These are phyloP conservation scores for Mycena latifolia DNA, from an alignment of 768 basidiomycete genomes.

Conservation along the genomic window DNA sequence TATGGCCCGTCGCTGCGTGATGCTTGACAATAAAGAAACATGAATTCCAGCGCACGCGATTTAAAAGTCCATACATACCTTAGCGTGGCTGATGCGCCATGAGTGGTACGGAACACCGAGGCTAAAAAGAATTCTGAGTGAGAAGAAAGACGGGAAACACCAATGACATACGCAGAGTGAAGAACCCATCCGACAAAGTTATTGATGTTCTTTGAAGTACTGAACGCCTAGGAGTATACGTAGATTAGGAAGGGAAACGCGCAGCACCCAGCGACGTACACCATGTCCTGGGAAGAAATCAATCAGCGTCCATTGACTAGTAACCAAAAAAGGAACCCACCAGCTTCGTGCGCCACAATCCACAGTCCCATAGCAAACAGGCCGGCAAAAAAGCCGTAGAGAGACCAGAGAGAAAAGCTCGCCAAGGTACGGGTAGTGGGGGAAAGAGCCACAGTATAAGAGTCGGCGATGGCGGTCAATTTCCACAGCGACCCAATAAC, in stretches of 20 bases:
- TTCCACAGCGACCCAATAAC: constrained; percentile 81
- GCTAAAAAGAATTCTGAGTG: constrained; percentile 50
- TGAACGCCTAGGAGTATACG: constrained; percentile 85
- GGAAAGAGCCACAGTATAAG: constrained; percentile 68
- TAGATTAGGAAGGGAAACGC: not conserved
- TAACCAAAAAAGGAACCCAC: constrained; percentile 22
- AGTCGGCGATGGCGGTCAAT: constrained; percentile 71
- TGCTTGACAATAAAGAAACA: not conserved
- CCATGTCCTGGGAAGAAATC: constrained; percentile 86
- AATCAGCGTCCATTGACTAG: not conserved
- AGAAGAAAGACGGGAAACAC: constrained; percentile 37
- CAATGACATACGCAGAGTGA: constrained; percentile 79
- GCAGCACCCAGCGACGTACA: constrained; percentile 8
- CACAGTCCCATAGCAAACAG: constrained; percentile 95
- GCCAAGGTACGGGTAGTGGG: constrained; percentile 71
- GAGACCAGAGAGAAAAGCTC: constrained; percentile 78
- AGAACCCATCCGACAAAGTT: constrained; percentile 93
- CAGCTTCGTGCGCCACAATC: constrained; percentile 37
- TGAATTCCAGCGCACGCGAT: no score
- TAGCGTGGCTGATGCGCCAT: constrained; percentile 94
- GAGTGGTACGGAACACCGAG: constrained; percentile 97
- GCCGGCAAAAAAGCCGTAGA: constrained; percentile 87
- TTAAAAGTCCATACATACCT: constrained; percentile 42
- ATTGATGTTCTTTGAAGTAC: constrained; percentile 91
- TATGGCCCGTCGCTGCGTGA: constrained; percentile 87